Conservation (phyloP, 306 rosid genomes). For the Mucuna pruriens region DNA sequence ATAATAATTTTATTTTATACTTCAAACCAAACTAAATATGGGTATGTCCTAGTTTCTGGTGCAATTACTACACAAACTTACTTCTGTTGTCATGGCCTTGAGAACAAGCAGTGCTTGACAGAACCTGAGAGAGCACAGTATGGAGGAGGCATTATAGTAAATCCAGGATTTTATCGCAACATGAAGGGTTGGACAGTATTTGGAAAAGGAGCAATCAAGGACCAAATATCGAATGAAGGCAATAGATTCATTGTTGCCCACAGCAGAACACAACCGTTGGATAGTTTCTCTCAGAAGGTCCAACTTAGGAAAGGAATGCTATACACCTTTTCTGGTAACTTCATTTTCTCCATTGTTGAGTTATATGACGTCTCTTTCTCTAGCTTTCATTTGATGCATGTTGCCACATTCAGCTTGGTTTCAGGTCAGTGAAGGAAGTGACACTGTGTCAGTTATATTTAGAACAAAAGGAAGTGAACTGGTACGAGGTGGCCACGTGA, state of each 20-base stretch:
- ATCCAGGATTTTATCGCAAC: constrained; percentile 67
- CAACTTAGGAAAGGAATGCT: constrained; percentile 56
- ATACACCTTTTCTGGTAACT: constrained; percentile 66
- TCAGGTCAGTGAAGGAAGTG: constrained; percentile 73
- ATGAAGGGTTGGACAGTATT: constrained; percentile 63
- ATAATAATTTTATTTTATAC: not conserved
- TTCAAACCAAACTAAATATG: not conserved
- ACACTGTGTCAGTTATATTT: constrained; percentile 55
- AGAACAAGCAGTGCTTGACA: constrained; percentile 61
- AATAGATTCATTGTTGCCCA: constrained; percentile 61
- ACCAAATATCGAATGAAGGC: constrained; percentile 56
- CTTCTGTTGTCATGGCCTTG: constrained; percentile 22
- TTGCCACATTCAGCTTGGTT: constrained; percentile 61
- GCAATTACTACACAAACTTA: not conserved
- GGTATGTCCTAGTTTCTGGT: not conserved
- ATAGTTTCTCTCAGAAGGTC: constrained; percentile 68
- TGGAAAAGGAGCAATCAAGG: constrained; percentile 63
- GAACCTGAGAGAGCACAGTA: constrained; percentile 62
- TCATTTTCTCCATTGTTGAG: not conserved
- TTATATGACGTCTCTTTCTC: not conserved
- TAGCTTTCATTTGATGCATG: not conserved
- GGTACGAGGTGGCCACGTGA: constrained; percentile 54
- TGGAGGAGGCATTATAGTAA: constrained; percentile 84
- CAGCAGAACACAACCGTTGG: constrained; percentile 52
- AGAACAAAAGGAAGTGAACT: constrained; percentile 41